Percentiles rank a stretch among this genome's conserved stretches.
Conservation (phyloP, 2,329 filamentous ascomycete species). For the Talaromyces verruculosus region DNA sequence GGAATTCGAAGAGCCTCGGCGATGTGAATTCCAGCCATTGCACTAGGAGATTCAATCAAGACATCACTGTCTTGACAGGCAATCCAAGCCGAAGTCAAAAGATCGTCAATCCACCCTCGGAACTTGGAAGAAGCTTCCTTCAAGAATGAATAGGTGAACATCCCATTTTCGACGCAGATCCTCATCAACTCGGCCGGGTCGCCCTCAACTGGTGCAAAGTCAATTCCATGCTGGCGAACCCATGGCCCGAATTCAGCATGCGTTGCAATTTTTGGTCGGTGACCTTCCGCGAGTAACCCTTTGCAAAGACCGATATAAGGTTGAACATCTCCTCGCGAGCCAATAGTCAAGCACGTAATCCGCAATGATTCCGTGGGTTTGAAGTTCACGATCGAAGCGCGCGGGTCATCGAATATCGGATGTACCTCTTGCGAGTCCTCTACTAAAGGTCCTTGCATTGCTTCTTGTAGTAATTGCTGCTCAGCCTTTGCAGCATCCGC, state of each 20-base stretch:
- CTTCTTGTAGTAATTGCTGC: conserved; percentile 75
- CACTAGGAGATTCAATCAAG: conserved; percentile 90
- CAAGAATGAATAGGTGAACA: conserved; percentile 91
- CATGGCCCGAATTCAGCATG: conserved; percentile 86
- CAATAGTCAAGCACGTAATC: conserved; percentile 93
- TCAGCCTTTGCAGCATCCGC: conserved; percentile 77
- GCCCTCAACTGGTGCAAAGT: conserved; percentile 83
- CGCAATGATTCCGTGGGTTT: conserved; percentile 76
- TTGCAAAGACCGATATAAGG: conserved; percentile 97
- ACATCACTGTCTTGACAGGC: conserved; percentile 86
- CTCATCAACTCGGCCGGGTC: conserved; percentile 94
- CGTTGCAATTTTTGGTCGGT: conserved; percentile 82
- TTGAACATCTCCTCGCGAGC: conserved; percentile 92
- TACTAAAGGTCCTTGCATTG: conserved; percentile 54
- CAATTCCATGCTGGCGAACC: conserved; percentile 90
- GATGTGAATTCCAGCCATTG: conserved; percentile 97
- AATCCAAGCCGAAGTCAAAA: conserved; percentile 76
- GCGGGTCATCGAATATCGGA: conserved; percentile 86
- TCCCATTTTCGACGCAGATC: conserved; percentile 94
- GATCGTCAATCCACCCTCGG: conserved; percentile 89
- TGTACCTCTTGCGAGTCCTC: conserved; percentile 52
- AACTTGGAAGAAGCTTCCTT: conserved; percentile 84
- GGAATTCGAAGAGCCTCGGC: conserved; percentile 89
- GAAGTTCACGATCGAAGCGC: conserved; percentile 85
- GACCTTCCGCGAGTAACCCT: conserved; percentile 81